Evolutionary conservation across 2,329 filamentous ascomycete genomes (phyloP), one percentile per base, ranked within the genome.

Genomic region (Epichloe coenophiala): DNA sequence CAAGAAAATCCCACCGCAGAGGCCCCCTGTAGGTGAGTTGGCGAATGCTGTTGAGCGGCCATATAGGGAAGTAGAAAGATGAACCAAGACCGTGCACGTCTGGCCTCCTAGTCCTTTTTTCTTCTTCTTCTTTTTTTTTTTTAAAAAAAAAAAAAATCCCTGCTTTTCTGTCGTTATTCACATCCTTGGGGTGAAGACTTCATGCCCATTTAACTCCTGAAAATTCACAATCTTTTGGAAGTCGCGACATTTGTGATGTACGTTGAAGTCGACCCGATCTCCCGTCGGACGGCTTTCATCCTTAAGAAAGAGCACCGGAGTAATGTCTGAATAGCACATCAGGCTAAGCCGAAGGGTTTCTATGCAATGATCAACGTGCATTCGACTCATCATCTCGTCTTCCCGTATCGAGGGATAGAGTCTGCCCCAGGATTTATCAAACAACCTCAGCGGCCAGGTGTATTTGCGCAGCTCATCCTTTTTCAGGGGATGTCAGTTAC

Each of bases 1-100:
- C 0, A 73, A 59, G 12, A 72, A 71, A 0, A 70, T 57, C 0
- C 59, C 68, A 0, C 71, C 69, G 2, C 67, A 71, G 0, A 73
- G 56, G 0, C 35, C 63, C 2, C 68, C 68, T 69, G 12, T 1
- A 6, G 11, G 12, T 40, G 21, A 11, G 27, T 31, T 31, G 27
- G 27, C 27, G 27, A 31, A 31, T 31, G 27, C 27, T 9, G n/a
- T 40, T 19, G 21, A 1, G 8, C 23, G 7, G 23, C 27, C 27
- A 27, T 3, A 7, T 27, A 27, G 27, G 27, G 7, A 27, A 27
- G 27, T 27, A 27, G 7, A 27, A 27, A 27, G 27, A 27, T 27
- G 27, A 27, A 27, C 27, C 27, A 8, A 27, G 27, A 27, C 27
- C 7, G 27, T 27, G 27, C 27, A 27, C 27, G 2, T 27, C 27